Evolutionary conservation across 169 alveolate species (phyloP), one percentile per base, ranked within the genome.

Genomic region (Plasmodium knowlesi): DNA sequence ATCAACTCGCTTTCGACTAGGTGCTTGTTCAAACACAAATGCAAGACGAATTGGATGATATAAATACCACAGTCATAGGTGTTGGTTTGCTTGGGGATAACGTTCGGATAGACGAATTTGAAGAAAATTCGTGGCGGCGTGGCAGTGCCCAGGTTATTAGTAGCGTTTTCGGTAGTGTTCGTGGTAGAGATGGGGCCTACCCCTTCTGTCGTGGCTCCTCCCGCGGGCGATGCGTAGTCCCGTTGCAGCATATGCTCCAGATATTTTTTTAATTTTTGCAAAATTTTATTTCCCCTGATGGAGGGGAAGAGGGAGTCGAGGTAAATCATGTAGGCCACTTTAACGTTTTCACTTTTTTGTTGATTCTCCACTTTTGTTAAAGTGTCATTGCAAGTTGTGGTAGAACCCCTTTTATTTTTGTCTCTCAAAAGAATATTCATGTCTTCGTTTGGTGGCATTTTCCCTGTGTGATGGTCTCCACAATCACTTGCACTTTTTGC

Each of bases 11-110:
- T 76, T 67, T 89, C 85, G 28, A 95, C 89, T 71, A 80, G 50
- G 37, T 80, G 91, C 22, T 32, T 41, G 43, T 95, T 92, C 37
- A 74, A 19, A n/a, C 92, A 82, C 71, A 95, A 61, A 93, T 95
- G 93, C 32, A 88, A 76, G 41, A 95, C 89, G 71, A 92, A 95
- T 30, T 95, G 95, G 43, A 95, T 84, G 37, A 95, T 89, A 82
- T 92, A 95, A 37, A 95, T 90, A 5, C 96, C 96, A 54, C 96
- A 95, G 67, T 95, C 96, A 73, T 95, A 90, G 0, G 95, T 95
- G 43, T 95, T 95, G 37, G 93, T 82, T 79, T 95, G 96, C 28
- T 89, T 84, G 1, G 96, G 96, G 39, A 84, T 82, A 39, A 92
- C 50, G 37, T 78, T 80, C 16, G 92, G 93, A 61, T 78, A 82